phyloP scores from a whole-genome alignment of 192 early-diverging fungal species.

The Entomortierella beljakovae region DNA sequence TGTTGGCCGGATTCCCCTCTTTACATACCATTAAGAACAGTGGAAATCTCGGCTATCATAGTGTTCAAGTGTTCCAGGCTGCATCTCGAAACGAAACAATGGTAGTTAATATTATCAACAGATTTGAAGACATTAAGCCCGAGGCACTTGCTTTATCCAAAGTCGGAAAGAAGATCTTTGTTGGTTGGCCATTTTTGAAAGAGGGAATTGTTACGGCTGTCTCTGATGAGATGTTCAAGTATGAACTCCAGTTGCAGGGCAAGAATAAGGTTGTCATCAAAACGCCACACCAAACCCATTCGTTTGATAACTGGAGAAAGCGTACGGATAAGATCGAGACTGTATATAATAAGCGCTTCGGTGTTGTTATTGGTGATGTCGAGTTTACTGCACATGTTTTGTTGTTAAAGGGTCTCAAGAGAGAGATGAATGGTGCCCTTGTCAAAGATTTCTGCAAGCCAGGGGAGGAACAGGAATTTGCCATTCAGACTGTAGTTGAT shows the following conservation, averaged over 20 bases:
- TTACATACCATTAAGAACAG: conserved; percentile 83
- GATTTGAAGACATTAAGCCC: conserved; percentile 60
- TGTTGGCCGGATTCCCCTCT: conserved; percentile 90
- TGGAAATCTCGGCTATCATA: conserved; percentile 76
- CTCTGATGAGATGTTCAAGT: conserved; percentile 74
- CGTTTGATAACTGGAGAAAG: conserved; percentile 66
- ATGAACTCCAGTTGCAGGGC: conserved; percentile 62
- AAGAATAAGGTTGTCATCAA: conserved; percentile 61
- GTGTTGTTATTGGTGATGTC: conserved; percentile 74
- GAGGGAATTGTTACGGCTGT: conserved; percentile 84
- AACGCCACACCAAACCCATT: conserved; percentile 55
- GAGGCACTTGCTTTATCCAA: conserved; percentile 68
- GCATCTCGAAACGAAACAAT: conserved; percentile 74
- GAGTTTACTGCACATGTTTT: conserved; percentile 69
- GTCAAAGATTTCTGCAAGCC: conserved; percentile 76
- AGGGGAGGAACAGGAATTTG: conserved; percentile 58
- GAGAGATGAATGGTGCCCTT: conserved; percentile 75
- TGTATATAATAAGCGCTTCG: conserved; percentile 77
- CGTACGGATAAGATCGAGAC: conserved; percentile 68
- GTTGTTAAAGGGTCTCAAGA: conserved; percentile 70
- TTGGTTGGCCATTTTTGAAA: conserved; percentile 89
- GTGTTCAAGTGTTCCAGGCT: conserved; percentile 82
- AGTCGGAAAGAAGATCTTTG: conserved; percentile 72
- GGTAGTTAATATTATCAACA: conserved; percentile 70
- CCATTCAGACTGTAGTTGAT: conserved; percentile 72